Evolutionary conservation across 192 early-diverging fungal genomes (phyloP).

Genomic region (Pilaira anomala): DNA sequence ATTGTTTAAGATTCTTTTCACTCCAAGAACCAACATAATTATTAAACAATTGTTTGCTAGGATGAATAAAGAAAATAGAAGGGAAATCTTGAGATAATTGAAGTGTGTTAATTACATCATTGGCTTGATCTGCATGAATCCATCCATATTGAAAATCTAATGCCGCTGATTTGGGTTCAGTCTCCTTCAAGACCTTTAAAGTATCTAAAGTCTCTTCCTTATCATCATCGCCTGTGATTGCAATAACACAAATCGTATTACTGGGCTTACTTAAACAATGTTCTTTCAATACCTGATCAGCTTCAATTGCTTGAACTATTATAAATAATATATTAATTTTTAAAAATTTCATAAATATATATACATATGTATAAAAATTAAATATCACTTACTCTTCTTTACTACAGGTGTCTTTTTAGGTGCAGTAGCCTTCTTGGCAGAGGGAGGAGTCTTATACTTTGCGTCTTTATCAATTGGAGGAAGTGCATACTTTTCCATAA

Average conservation of each 20-base stretch:
- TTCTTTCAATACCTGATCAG: constrained; percentile 36
- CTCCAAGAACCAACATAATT: constrained; percentile 62
- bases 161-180: constrained; percentile 21
- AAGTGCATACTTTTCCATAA: constrained; percentile 60
- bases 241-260: constrained; percentile 43
- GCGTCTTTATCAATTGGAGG: constrained; percentile 29
- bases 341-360: not conserved
- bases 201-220: constrained; percentile 42
- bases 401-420: constrained; percentile 5
- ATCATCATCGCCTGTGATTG: constrained; percentile 42
- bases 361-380: not conserved
- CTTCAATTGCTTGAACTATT: constrained; percentile 35
- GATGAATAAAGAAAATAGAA: constrained; percentile 52
- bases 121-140: constrained; percentile 54
- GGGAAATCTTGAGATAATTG: constrained; percentile 60
- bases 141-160: constrained; percentile 54
- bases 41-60: constrained; percentile 52
- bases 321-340: no score
- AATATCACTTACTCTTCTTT: constrained; percentile 9
- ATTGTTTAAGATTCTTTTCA: constrained; percentile 51
- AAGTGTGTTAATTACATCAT: constrained; percentile 46
- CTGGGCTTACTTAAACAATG: constrained; percentile 37
- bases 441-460: constrained; percentile 9
- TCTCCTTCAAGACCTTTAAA: constrained; percentile 38
- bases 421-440: constrained; percentile 18